These are phyloP conservation scores for Solanum sparsipilum DNA, from an alignment of 257 asterid species.

Conservation along the genomic window DNA sequence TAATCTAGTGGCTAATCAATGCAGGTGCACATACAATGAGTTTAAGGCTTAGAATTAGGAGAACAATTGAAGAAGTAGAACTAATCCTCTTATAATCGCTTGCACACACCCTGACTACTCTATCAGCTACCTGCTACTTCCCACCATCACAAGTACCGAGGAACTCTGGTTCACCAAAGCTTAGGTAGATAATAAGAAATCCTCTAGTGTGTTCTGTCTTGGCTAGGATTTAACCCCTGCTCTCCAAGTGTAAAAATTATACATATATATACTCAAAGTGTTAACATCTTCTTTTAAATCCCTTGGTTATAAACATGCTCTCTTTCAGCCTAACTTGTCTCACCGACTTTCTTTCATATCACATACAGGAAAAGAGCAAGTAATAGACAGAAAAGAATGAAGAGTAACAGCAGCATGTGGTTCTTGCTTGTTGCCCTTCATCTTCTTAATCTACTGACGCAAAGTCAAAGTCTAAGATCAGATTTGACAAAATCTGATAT, in stretches of 20 bases:
- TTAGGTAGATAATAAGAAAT: not conserved
- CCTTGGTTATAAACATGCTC: not conserved
- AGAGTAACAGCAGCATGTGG: not conserved
- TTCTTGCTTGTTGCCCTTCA: not conserved
- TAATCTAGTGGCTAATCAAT: not conserved
- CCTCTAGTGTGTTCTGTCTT: not conserved
- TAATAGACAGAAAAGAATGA: not conserved
- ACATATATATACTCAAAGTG: not conserved
- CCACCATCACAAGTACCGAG: not conserved
- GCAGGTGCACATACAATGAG: not conserved
- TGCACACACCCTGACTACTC: not conserved
- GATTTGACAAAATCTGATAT: not conserved
- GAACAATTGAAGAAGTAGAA: not conserved
- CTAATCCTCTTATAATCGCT: not conserved
- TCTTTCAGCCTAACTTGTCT: not conserved
- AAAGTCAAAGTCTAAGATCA: not conserved
- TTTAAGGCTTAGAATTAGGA: not conserved
- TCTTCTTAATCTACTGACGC: not conserved
- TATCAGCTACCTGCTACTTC: not conserved
- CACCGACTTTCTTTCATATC: not conserved
- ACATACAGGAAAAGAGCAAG: not conserved
- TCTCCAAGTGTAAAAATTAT: not conserved
- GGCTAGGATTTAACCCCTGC: not conserved
- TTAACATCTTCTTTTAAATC: not conserved
- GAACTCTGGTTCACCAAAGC: not conserved